phyloP scores from a whole-genome alignment of 495 filamentous ascomycete species.

The Astrocystis sublimbata region DNA sequence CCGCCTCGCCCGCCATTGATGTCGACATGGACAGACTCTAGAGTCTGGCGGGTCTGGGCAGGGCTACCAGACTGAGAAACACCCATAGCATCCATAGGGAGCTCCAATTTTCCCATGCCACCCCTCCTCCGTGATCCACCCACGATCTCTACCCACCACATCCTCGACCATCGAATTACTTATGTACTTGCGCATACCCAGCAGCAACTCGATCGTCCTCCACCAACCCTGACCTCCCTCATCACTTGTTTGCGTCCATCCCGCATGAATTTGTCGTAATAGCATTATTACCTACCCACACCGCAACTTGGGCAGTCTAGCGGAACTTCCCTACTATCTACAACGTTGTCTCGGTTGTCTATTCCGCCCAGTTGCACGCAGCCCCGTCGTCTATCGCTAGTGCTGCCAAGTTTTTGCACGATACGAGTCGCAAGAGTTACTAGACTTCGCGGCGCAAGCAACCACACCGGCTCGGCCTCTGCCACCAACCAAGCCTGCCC shows the following conservation, averaged over 20 bases:
- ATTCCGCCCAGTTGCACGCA: not conserved
- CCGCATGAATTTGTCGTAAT: not conserved
- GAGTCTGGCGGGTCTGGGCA: no score
- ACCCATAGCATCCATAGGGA: no score
- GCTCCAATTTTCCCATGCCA: conserved; percentile 22
- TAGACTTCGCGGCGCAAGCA: conserved; percentile 6
- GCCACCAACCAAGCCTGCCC: not conserved
- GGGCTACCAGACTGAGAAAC: conserved; percentile 11
- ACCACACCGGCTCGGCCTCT: not conserved
- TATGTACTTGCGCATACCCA: no score
- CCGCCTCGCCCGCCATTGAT: no score
- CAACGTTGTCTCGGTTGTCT: not conserved
- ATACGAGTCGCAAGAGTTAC: conserved; percentile 13
- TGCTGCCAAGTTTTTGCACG: not conserved
- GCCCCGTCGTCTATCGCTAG: not conserved
- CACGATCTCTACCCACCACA: not conserved
- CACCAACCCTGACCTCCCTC: not conserved
- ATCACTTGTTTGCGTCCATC: not conserved
- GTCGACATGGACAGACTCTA: no score
- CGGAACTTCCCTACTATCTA: not conserved
- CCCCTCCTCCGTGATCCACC: conserved; percentile 13
- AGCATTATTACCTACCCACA: not conserved
- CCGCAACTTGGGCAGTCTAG: not conserved
- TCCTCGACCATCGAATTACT: no score
- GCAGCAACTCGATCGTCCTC: not conserved